phyloP scores from a whole-genome alignment of 2,329 filamentous ascomycete genomes.

The Tolypocladium tropicale region DNA sequence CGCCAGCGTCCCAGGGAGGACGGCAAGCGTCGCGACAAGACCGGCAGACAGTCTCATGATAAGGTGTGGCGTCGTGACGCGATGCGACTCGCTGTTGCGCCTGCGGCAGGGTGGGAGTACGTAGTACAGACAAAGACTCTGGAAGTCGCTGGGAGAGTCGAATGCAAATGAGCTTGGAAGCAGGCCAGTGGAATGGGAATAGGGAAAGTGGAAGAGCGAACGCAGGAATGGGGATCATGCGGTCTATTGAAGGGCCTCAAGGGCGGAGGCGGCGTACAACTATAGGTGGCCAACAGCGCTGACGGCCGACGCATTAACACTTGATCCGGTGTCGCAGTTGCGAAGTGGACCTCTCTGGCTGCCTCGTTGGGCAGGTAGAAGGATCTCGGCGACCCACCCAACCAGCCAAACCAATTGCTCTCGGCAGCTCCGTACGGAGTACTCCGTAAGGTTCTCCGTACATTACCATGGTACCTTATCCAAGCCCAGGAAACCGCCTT shows the following conservation, averaged over 20 bases:
- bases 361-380: background rate
- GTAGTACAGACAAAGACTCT: background rate
- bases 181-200: background rate
- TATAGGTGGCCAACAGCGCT: background rate
- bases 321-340: background rate
- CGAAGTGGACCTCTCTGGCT: background rate
- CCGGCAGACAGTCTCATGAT: slow-evolving; percentile 54
- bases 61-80: background rate
- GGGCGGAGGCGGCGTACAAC: background rate
- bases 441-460: no score
- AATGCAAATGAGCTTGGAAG: background rate
- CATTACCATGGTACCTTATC: no score
- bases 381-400: background rate
- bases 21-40: slow-evolving; percentile 44
- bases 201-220: background rate
- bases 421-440: no score
- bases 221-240: background rate
- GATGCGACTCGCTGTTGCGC: background rate
- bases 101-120: background rate
- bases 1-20: slow-evolving; percentile 47
- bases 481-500: no score
- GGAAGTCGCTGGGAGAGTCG: no score
- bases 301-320: background rate
- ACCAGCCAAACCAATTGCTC: no score
- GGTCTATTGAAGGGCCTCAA: background rate